Percentiles rank a stretch among this genome's conserved stretches.
These are phyloP conservation scores for Forsythia suspensa DNA, from an alignment of 257 asterid genomes.

Conservation along the genomic window DNA sequence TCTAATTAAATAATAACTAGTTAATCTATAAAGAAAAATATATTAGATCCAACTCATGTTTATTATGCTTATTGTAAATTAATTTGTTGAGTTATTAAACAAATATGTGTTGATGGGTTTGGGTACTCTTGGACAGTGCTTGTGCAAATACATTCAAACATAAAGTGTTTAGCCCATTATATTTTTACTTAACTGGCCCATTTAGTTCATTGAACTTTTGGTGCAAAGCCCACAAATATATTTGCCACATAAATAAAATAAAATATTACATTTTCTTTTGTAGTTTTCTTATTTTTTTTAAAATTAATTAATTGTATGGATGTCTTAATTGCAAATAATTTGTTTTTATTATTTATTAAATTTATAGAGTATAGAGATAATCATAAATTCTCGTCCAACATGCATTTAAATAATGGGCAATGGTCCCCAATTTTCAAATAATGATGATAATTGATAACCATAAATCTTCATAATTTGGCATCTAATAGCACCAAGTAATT, in stretches of 20 bases:
- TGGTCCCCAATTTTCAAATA: background rate
- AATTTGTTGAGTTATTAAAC: too few relatives aligned
- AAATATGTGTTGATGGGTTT: too few relatives aligned
- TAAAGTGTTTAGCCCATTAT: background rate
- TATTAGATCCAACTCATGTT: too few relatives aligned
- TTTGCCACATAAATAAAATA: background rate
- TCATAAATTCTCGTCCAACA: background rate
- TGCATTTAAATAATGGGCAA: background rate
- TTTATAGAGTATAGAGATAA: background rate
- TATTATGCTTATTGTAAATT: too few relatives aligned
- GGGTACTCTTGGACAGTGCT: background rate
- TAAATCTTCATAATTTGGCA: too few relatives aligned
- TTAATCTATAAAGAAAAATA: too few relatives aligned
- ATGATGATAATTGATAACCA: too few relatives aligned
- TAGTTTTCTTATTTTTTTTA: background rate
- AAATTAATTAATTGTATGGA: background rate
- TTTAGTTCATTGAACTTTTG: background rate
- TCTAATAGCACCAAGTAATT: too few relatives aligned
- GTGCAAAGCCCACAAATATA: background rate
- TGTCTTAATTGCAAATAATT: background rate
- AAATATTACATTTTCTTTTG: background rate
- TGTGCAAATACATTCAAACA: too few relatives aligned
- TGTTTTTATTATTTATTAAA: too few relatives aligned
- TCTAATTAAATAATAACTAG: too few relatives aligned
- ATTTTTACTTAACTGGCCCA: background rate